Evolutionary conservation across 495 filamentous ascomycete species (phyloP).

Genomic region (Daldinia caldariorum): DNA sequence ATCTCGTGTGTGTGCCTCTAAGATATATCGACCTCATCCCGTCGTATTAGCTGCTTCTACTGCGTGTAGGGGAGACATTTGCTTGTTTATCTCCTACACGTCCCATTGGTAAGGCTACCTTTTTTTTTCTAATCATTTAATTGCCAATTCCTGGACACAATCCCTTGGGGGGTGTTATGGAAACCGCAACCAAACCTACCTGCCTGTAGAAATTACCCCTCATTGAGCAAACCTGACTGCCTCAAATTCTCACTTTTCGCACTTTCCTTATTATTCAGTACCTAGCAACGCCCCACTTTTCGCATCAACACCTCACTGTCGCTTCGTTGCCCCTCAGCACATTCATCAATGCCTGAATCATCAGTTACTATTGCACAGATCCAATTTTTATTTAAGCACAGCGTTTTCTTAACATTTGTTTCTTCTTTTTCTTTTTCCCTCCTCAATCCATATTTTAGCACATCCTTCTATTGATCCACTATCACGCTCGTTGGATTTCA

Average conservation of each 20-base stretch:
- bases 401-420: background rate
- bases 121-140: background rate
- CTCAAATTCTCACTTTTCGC: background rate
- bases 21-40: slow-evolving; percentile 46
- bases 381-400: background rate
- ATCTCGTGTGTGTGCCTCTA: slow-evolving; percentile 39
- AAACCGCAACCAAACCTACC: background rate
- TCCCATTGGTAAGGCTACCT: slow-evolving; percentile 69
- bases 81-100: slow-evolving; percentile 91
- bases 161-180: background rate
- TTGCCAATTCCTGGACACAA: background rate
- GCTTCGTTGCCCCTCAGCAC: background rate
- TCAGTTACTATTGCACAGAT: background rate
- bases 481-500: background rate
- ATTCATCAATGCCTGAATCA: slow-evolving; percentile 5
- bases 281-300: background rate
- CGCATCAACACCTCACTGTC: background rate
- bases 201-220: background rate
- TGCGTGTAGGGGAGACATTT: slow-evolving; percentile 90
- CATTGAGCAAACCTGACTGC: background rate
- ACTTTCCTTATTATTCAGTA: background rate
- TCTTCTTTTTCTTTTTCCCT: too few relatives aligned
- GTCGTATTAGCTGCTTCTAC: slow-evolving; percentile 49
- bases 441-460: background rate
- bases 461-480: background rate